These are phyloP conservation scores for Aspergillus intermedius DNA, from an alignment of 2,329 filamentous ascomycete genomes.

Conservation along the genomic window DNA sequence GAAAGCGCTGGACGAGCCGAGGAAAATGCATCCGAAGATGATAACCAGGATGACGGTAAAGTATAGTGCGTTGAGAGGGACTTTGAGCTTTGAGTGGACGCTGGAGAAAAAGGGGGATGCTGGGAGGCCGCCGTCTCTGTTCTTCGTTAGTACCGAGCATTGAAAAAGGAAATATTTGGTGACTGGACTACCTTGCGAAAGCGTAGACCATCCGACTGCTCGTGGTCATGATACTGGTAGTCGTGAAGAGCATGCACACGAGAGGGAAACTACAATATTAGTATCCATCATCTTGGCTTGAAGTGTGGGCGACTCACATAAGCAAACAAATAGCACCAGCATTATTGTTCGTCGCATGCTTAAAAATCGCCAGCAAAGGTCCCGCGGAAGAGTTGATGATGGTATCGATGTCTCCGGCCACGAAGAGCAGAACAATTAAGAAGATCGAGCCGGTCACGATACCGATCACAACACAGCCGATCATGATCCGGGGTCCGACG, in stretches of 20 bases:
- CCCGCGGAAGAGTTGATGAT: constrained; percentile 52
- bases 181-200: constrained; percentile 21
- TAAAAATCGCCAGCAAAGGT: constrained; percentile 56
- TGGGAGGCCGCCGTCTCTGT: constrained; percentile 60
- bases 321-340: constrained; percentile 57
- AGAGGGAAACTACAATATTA: constrained; percentile 21
- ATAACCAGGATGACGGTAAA: constrained; percentile 57
- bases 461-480: constrained; percentile 57
- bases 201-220: constrained; percentile 32
- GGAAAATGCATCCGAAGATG: constrained; percentile 63
- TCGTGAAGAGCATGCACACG: constrained; percentile 26
- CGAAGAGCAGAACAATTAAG: constrained; percentile 56
- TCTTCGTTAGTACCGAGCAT: constrained; percentile 2
- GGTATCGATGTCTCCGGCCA: constrained; percentile 50
- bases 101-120: constrained; percentile 54
- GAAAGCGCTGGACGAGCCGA: constrained; percentile 61
- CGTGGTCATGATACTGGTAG: constrained; percentile 29
- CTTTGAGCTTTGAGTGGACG: constrained; percentile 55
- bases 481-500: constrained; percentile 60
- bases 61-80: constrained; percentile 61
- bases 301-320: constrained; percentile 36
- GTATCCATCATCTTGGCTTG: too few relatives aligned
- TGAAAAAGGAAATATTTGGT: background rate
- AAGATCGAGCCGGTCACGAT: constrained; percentile 58
- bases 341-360: constrained; percentile 55